Percentiles rank a stretch among this genome's conserved stretches.
These are phyloP conservation scores for Teunomyces aglyptinius DNA, from an alignment of 805 yeast genomes.

Conservation along the genomic window DNA sequence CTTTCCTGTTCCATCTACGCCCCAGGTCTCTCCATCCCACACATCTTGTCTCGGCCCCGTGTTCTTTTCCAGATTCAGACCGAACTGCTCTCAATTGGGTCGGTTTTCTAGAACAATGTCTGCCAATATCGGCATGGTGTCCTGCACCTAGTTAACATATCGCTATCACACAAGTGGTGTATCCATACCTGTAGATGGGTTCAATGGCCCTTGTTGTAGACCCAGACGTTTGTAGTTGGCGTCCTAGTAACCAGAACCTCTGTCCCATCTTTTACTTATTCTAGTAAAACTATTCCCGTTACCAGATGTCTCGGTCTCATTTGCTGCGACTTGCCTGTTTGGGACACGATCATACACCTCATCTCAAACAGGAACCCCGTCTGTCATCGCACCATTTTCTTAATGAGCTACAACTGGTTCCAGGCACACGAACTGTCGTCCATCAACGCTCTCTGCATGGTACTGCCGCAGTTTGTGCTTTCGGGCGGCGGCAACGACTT, in stretches of 20 bases:
- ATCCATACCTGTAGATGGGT: too few species aligned
- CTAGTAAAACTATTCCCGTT: too few species aligned
- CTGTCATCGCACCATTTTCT: too few species aligned
- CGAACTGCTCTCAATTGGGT: background rate
- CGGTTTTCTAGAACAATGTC: background rate
- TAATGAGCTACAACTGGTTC: background rate
- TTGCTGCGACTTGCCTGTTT: background rate
- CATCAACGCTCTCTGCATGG: slow-evolving; percentile 15
- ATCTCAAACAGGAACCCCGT: background rate
- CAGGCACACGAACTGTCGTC: slow-evolving; percentile 16
- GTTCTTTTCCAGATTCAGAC: background rate
- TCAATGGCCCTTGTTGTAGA: too few species aligned
- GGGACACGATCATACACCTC: background rate
- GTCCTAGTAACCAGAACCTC: too few species aligned
- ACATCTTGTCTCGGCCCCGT: background rate
- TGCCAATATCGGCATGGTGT: too few species aligned
- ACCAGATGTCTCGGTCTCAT: too few species aligned
- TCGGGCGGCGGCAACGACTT: slow-evolving; percentile 24
- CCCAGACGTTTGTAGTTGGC: too few species aligned
- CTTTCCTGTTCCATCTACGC: background rate
- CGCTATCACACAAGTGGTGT: too few species aligned
- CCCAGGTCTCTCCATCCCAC: too few species aligned
- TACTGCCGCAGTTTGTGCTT: slow-evolving; percentile 13
- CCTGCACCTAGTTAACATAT: too few species aligned
- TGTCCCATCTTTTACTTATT: too few species aligned